Base-by-base conservation (phyloP, 2,329 filamentous ascomycete species). In the Chaetothyriales sp. region DNA sequence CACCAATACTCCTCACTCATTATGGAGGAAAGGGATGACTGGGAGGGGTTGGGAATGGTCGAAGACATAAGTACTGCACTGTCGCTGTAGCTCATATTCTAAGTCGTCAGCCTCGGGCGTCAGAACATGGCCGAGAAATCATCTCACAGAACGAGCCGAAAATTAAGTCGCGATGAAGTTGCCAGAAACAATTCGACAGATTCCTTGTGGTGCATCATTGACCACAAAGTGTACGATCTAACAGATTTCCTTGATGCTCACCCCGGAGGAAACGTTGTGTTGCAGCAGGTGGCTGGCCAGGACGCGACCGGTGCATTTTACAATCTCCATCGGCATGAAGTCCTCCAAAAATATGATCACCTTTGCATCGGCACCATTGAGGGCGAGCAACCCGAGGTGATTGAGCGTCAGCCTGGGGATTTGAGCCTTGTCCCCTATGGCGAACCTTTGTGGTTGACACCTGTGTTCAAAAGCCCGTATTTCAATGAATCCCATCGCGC, bases 261-360 rank as follows among this genome's bases (percentile, higher is more conserved):
- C 54, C 79, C 79, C 2, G 67, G 68, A 15, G 70, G 70, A 15
- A 59, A 58, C 39, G 68, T 70, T 5, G 60, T 68, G 12, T 59
- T 72, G 1, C 46, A 65, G 26, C 67, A 71, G 48, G 59, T 66
- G 43, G 70, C 67, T 32, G 70, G 70, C 20, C 61, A 60, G 43
- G 69, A 72, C 53, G 69, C 66, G 1, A 71, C 69, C 1, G 61
- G 56, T 15, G 68, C 62, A 6, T 72, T 68, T 55, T 94, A 93
- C 77, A 93, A 93, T 72, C 80, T 95, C 49, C 88, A 95, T 70
- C 76, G 87, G 22, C 86, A 94, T 60, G 87, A 94, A 68, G 85
- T 93, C n/a, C 76, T 94, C 9, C 72, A 80, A 54, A 88, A 88
- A 66, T 93, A 93, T 73, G 70, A 75, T 46, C 73, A 78, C 60